Conservation (phyloP, 768 basidiomycete genomes). For the Dioszegia aurantiaca region DNA sequence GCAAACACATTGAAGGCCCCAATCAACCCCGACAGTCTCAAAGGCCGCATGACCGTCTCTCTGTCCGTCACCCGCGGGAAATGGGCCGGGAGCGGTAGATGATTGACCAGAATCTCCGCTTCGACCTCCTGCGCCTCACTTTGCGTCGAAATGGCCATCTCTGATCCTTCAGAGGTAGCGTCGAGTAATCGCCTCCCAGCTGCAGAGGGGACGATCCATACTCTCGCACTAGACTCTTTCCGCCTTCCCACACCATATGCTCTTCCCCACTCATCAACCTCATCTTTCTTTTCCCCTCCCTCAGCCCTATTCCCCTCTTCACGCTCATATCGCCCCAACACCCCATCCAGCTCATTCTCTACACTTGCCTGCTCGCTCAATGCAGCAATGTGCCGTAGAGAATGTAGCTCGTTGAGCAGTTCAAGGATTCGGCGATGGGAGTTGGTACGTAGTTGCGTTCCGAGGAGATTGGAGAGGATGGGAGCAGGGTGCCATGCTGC, state of each 20-base stretch:
- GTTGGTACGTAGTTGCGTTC: slow-evolving; percentile 62
- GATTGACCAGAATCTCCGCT: slow-evolving; percentile 74
- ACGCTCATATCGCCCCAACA: slow-evolving; percentile 33
- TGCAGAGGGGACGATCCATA: slow-evolving; percentile 72
- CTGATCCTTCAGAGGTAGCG: too few relatives aligned
- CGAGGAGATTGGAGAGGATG: slow-evolving; percentile 62
- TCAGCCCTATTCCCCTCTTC: slow-evolving; percentile 6
- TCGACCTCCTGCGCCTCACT: not conserved
- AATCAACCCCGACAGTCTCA: slow-evolving; percentile 76
- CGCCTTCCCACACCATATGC: slow-evolving; percentile 81
- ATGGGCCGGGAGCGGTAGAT: slow-evolving; percentile 71
- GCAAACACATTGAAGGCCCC: slow-evolving; percentile 77
- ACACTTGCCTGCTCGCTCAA: slow-evolving; percentile 34
- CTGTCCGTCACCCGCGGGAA: slow-evolving; percentile 74
- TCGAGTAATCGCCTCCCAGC: slow-evolving; percentile 6
- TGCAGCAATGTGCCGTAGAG: slow-evolving; percentile 35
- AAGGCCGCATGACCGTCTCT: slow-evolving; percentile 74
- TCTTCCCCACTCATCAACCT: slow-evolving; percentile 73
- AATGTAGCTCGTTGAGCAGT: slow-evolving; percentile 43
- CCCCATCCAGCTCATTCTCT: slow-evolving; percentile 19
- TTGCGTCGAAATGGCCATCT: too few relatives aligned
- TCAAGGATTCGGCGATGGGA: slow-evolving; percentile 64
- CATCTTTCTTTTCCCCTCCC: slow-evolving; percentile 55
- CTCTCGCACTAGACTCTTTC: slow-evolving; percentile 84
- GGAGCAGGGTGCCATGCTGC: slow-evolving; percentile 68